Conservation (phyloP, 2,329 filamentous ascomycete species). For the Talaromyces sp. region DNA sequence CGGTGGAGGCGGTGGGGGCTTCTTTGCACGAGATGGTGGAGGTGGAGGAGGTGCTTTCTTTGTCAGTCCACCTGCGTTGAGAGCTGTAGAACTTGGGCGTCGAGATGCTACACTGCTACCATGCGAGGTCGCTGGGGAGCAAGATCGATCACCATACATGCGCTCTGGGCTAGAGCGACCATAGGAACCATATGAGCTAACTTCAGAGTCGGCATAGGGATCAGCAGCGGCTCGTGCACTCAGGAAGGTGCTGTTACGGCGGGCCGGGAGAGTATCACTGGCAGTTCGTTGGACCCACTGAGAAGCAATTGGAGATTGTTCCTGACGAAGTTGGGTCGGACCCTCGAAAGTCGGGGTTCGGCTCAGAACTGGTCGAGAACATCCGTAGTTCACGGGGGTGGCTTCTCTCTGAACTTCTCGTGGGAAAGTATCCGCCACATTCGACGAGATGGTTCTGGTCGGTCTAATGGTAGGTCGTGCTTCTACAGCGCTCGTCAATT, state of each 20-base stretch:
- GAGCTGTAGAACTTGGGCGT: conserved; percentile 53
- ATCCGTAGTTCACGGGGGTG: conserved; percentile 44
- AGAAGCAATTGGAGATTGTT: conserved; percentile 52
- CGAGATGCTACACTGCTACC: conserved; percentile 56
- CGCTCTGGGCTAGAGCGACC: conserved; percentile 53
- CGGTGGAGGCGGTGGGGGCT: conserved; percentile 65
- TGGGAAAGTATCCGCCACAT: conserved; percentile 40
- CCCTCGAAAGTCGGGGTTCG: conserved; percentile 64
- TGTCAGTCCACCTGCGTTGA: conserved; percentile 32
- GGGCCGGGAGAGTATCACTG: conserved; percentile 57
- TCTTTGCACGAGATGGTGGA: conserved; percentile 64
- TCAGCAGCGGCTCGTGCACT: conserved; percentile 45
- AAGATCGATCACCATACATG: conserved; percentile 51
- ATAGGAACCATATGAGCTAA: conserved; percentile 52
- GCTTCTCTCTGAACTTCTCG: conserved; percentile 47
- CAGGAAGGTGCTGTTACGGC: conserved; percentile 52
- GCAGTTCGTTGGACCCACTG: conserved; percentile 55
- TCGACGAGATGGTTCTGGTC: conserved; percentile 38
- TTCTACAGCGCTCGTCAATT: conserved; percentile 52
- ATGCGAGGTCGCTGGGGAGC: conserved; percentile 58
- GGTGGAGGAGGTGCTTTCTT: conserved; percentile 66
- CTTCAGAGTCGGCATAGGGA: conserved; percentile 54
- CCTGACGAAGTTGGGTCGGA: conserved; percentile 55
- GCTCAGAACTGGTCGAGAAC: conserved; percentile 51
- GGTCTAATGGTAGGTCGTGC: conserved; percentile 59